Evolutionary conservation across 1,139 yeast species (phyloP), one percentile per base, ranked within the genome.

Genomic region (Yarrowia galli): DNA sequence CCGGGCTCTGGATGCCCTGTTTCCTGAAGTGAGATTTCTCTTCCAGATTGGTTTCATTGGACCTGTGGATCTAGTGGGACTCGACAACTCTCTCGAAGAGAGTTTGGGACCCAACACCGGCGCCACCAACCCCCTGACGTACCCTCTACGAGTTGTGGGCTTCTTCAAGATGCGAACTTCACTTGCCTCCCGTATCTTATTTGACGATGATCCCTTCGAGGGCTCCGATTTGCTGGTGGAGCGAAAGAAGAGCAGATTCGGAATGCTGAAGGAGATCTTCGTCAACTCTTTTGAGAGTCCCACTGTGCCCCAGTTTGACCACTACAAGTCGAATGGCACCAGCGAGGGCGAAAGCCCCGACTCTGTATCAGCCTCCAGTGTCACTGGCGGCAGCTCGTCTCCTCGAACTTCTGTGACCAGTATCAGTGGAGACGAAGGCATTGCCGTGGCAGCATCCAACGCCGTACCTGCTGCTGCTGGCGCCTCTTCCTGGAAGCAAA

Each of bases 1-100:
- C 1, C 69, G 73, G n/a, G 73, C 74, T 1, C 68, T 76, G 38
- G 79, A 76, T 67, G 79, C 81, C 0, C 70, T 79, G 40, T 79
- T 79, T 70, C 79, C 82, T n/a, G 82, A 79, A 69, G 76, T 76
- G 7, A 71, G 81, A 25, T 80, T 79, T 69, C 75, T 78, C 54
- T 79, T 78, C 72, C 75, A 78, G 51, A 74, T 75, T 69, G 79
- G 81, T 0, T 79, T 79, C 70, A 74, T 75, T 68, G 81, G 81
- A 4, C 78, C 79, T 8, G 73, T 76, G 22, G 78, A 75, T 22
- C 71, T 58, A 2, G 54, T 61, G 16, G 66, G 66, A 28, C 66
- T 61, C 2, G 56, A 61, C 25, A 48, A 61, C 46, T 48, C 66
- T 15, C 56, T 61, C n/a, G 56, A 61, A n/a, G 66, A 46, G 25